phyloP scores from a whole-genome alignment of 768 basidiomycete genomes.

The Coprinopsis cinerea region DNA sequence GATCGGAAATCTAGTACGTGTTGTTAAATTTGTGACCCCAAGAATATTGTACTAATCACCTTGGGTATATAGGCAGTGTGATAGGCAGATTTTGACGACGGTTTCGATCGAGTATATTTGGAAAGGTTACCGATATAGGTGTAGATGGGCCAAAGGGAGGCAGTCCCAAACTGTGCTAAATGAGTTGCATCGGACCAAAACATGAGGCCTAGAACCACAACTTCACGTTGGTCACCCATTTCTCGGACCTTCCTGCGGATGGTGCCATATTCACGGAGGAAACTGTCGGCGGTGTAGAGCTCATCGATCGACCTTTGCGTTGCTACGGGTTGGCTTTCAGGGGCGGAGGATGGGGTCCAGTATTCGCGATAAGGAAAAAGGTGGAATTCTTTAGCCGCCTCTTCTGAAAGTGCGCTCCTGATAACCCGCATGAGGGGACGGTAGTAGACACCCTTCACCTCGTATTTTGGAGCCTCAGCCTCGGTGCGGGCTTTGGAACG shows the following conservation, averaged over 20 bases:
- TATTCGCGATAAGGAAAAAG: constrained; percentile 12
- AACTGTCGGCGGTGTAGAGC: constrained; percentile 16
- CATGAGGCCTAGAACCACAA: constrained; percentile 19
- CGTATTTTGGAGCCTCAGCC: constrained; percentile 14
- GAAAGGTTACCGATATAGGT: constrained; percentile 28
- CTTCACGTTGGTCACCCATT: constrained; percentile 11
- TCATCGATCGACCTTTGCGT: no score
- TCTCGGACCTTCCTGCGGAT: background rate
- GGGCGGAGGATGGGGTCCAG: constrained; percentile 4
- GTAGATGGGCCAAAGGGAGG: constrained; percentile 28
- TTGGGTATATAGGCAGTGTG: constrained; percentile 35
- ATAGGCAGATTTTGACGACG: constrained; percentile 22
- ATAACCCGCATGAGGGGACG: constrained; percentile 9
- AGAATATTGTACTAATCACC: constrained; percentile 19
- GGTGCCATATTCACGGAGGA: constrained; percentile 13
- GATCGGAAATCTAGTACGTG: constrained; percentile 8
- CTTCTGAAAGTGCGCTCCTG: constrained; percentile 8
- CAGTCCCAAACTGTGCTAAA: constrained; percentile 27
- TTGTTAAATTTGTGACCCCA: constrained; percentile 5
- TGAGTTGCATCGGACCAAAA: constrained; percentile 29
- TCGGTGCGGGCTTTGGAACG: constrained; percentile 3
- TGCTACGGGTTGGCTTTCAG: constrained; percentile 11
- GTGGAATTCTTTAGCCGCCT: constrained; percentile 11
- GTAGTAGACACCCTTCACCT: constrained; percentile 14
- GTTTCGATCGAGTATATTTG: constrained; percentile 28